Evolutionary conservation across 2,329 filamentous ascomycete species (phyloP), one percentile per base, ranked within the genome.

Genomic region (Diplocarpon rosae): DNA sequence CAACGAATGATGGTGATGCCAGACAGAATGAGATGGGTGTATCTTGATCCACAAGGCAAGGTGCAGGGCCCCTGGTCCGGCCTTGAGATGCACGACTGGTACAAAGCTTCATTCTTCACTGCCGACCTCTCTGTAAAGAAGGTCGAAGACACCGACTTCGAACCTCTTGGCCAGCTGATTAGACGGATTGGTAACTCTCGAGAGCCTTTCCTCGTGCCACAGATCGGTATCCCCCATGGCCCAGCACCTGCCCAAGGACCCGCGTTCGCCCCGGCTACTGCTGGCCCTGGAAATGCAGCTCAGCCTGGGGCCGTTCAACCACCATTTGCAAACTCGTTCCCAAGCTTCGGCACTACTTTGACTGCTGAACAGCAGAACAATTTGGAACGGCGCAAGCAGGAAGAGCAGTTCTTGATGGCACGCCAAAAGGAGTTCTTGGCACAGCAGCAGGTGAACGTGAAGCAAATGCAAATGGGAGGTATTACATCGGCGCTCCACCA

Each of bases 31-130:
- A 76, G 90, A 57, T 98, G 92, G 92, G 90, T 95, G 14, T 98
- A 98, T 62, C 80, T 93, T 42, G 92, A 98, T 61, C 92, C 92
- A 5, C 86, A 94, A 61, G 88, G 88, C 16, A 83, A 86, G 50
- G 82, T 87, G 5, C 92, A 98, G 61, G 92, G 92, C 0, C 92
- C 92, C 0, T 98, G 92, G 66, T 95, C 88, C 32, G 92, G 92
- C 1, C 69, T 98, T 39, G 92, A 98, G 65, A 98, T 98, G 92
- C 93, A 98, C 56, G 93, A 98, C 58, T 98, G 92, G 92, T 98
- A 96, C 67, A 96, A 96, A 63, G 90, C 89, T 31, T 89, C 90
- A 37, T 98, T 96, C 68, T 98, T 98, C 66, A 94, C 87, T 0
- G 82, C 90, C 0, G 90, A 98, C 56, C 72, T 98, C 15, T 78